Percentiles rank a stretch among this genome's conserved stretches.
These are phyloP conservation scores for Tolypocladium tundrense DNA, from an alignment of 2,329 filamentous ascomycete genomes.

Conservation along the genomic window DNA sequence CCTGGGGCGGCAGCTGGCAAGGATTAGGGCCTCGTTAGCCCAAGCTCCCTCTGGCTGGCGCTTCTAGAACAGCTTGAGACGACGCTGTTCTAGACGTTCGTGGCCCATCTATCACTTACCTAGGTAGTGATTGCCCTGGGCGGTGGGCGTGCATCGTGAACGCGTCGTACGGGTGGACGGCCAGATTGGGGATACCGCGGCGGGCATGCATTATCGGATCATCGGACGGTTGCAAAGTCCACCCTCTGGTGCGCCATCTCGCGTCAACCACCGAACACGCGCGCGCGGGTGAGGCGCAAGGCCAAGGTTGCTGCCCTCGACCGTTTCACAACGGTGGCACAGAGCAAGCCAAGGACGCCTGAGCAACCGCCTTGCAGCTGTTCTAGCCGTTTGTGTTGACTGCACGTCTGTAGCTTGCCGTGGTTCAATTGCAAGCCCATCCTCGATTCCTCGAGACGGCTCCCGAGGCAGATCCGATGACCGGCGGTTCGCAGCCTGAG, in stretches of 20 bases:
- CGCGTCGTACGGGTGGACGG: neutral
- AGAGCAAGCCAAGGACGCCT: neutral
- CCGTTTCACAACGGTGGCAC: neutral
- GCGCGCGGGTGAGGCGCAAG: neutral
- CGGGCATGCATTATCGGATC: neutral
- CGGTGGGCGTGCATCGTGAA: neutral
- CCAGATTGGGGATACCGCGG: neutral
- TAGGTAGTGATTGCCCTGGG: neutral
- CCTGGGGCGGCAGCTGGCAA: neutral
- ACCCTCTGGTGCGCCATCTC: neutral
- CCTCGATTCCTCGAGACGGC: neutral
- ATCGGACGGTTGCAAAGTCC: neutral
- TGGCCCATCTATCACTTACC: neutral
- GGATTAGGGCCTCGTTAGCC: neutral
- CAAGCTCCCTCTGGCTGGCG: neutral
- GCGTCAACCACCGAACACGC: neutral
- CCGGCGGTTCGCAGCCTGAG: neutral
- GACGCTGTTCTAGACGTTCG: neutral
- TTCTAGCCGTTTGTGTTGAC: neutral
- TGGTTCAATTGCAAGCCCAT: neutral
- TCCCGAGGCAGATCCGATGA: neutral
- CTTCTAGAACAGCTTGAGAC: neutral
- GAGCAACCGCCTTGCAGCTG: neutral
- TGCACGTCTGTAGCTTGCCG: neutral
- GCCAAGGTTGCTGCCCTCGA: neutral